phyloP scores from a whole-genome alignment of 352 stramenopile species.

The Pythium rhizo-oryzae region DNA sequence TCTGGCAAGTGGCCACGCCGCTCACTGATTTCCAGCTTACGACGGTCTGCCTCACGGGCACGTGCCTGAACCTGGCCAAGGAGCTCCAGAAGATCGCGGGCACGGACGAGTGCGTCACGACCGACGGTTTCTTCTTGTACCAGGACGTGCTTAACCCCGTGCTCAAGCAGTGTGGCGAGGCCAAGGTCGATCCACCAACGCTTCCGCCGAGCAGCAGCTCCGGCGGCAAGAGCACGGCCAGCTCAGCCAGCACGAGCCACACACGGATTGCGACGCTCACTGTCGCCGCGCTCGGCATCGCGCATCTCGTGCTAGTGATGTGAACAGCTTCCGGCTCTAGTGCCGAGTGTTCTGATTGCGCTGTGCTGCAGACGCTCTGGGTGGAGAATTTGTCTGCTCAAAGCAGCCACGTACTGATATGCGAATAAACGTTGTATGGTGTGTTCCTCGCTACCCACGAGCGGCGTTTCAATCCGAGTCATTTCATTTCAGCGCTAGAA shows the following conservation, averaged over 20 bases:
- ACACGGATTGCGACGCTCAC: background rate
- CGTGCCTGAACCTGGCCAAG: conserved; percentile 9
- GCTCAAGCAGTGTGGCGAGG: conserved; percentile 8
- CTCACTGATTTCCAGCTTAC: conserved; percentile 11
- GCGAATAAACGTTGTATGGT: no score
- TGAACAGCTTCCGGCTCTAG: background rate
- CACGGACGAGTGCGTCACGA: conserved; percentile 11
- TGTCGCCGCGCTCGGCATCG: background rate
- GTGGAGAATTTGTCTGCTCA: background rate
- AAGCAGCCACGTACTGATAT: background rate
- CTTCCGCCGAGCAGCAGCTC: conserved; percentile 7
- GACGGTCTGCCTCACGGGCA: conserved; percentile 15
- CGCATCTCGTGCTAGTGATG: background rate
- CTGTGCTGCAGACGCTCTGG: background rate
- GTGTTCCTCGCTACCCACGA: no score
- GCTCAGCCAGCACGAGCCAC: background rate
- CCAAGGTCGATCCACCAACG: conserved; percentile 11
- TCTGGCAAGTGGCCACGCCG: conserved; percentile 15
- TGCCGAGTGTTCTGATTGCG: no score
- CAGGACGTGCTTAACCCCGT: conserved; percentile 9
- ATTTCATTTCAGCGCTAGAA: no score
- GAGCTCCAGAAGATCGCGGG: conserved; percentile 16
- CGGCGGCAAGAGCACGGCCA: background rate
- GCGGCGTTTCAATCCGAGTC: no score
- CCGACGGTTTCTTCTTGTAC: conserved; percentile 11